A percentile compares a stretch with the other conserved stretches of the same genome.
Conservation (phyloP, 2,329 filamentous ascomycete species). For the Paecilomyces niveus region DNA sequence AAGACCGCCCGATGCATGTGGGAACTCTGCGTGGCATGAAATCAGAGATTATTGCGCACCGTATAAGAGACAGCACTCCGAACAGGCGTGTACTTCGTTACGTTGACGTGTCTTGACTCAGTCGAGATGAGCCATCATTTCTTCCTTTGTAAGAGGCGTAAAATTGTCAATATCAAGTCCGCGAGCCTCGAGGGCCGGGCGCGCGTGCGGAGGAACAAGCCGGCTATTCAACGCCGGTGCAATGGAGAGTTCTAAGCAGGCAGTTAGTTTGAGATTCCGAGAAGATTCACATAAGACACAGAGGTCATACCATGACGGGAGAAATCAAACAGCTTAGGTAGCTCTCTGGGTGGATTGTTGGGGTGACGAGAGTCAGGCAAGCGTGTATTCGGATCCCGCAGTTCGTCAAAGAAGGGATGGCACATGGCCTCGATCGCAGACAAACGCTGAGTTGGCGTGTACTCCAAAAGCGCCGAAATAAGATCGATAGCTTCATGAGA, state of each 20-base stretch:
- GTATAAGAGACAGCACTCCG: slow-evolving; percentile 27
- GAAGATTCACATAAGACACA: neutral
- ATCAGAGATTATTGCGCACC: slow-evolving; percentile 21
- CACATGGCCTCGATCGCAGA: slow-evolving; percentile 95
- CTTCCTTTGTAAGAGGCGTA: slow-evolving; percentile 80
- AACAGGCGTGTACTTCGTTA: slow-evolving; percentile 33
- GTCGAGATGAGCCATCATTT: slow-evolving; percentile 97
- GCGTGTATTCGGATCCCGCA: slow-evolving; percentile 83
- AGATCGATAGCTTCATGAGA: slow-evolving; percentile 88
- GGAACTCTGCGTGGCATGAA: slow-evolving; percentile 18
- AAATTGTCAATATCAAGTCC: slow-evolving; percentile 93
- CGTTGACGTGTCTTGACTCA: slow-evolving; percentile 48
- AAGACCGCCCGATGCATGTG: slow-evolving; percentile 24
- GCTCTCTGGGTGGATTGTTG: slow-evolving; percentile 68
- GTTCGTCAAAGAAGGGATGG: slow-evolving; percentile 96
- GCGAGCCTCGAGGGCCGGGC: slow-evolving; percentile 62
- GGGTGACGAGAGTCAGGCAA: slow-evolving; percentile 91
- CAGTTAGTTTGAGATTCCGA: slow-evolving; percentile 10
- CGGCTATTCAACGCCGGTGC: slow-evolving; percentile 77
- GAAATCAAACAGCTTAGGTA: slow-evolving; percentile 89
- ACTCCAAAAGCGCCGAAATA: slow-evolving; percentile 88
- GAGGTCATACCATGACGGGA: slow-evolving; percentile 72
- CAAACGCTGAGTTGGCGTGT: slow-evolving; percentile 91
- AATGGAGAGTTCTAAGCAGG: slow-evolving; percentile 79
- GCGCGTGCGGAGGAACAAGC: slow-evolving; percentile 78